A percentile compares a stretch with the other conserved stretches of the same genome.
These are phyloP conservation scores for Mycena pura DNA, from an alignment of 768 basidiomycete genomes.

Conservation along the genomic window DNA sequence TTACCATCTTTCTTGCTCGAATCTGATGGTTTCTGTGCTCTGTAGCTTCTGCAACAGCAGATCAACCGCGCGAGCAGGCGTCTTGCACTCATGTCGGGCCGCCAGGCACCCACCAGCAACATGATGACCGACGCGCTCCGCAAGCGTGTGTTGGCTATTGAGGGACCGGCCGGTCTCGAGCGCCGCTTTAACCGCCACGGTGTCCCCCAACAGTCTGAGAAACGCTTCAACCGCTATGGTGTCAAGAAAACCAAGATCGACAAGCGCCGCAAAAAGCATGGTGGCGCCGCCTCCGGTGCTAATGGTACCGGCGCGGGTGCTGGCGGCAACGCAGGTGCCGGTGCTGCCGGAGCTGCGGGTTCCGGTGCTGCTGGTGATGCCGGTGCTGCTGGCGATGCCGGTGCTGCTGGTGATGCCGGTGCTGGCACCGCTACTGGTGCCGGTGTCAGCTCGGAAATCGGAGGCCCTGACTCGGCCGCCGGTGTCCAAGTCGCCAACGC, in stretches of 20 bases:
- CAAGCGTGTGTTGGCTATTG: constrained; percentile 53
- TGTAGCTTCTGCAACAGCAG: constrained; percentile 71
- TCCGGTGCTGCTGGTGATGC: constrained; percentile 20
- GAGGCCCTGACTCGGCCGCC: constrained; percentile 24
- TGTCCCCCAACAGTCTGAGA: constrained; percentile 20
- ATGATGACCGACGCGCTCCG: constrained; percentile 54
- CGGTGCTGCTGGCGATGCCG: constrained; percentile 36
- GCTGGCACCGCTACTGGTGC: constrained; percentile 33
- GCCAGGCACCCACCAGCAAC: constrained; percentile 53
- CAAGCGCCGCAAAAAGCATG: constrained; percentile 11
- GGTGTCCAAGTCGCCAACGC: constrained; percentile 47
- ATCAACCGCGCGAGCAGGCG: constrained; percentile 71
- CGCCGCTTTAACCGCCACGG: constrained; percentile 12
- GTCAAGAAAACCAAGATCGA: constrained; percentile 27
- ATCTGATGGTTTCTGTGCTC: not conserved
- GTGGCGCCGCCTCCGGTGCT: not conserved
- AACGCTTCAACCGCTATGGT: constrained; percentile 44
- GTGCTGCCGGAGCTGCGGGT: constrained; percentile 25
- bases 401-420: constrained; percentile 45
- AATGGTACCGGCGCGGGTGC: no score
- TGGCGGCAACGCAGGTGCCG: not conserved
- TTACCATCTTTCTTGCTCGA: not conserved
- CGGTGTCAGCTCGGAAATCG: constrained; percentile 13
- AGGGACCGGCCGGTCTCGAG: constrained; percentile 39
- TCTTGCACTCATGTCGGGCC: constrained; percentile 73